These are phyloP conservation scores for Chytridiales sp. DNA, from an alignment of 371 early-diverging fungal genomes.

Conservation along the genomic window DNA sequence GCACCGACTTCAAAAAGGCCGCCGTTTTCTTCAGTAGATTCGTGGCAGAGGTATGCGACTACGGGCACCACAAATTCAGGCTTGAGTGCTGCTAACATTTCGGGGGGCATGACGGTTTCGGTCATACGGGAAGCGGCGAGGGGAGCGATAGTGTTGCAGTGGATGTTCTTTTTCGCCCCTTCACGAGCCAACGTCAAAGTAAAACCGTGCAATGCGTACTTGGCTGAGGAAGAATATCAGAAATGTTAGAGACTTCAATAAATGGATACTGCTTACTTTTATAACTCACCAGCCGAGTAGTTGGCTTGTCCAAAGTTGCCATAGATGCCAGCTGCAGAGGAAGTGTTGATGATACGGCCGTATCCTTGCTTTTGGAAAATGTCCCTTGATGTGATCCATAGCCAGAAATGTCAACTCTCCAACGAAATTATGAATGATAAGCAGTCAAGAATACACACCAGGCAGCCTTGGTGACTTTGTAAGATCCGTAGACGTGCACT, in stretches of 20 bases:
- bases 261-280: neutral
- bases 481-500: slow-evolving; percentile 91
- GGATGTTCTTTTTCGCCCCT: slow-evolving; percentile 88
- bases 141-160: slow-evolving; percentile 91
- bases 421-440: too few relatives aligned
- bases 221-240: slow-evolving; percentile 56
- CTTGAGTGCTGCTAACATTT: slow-evolving; percentile 83
- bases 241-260: neutral
- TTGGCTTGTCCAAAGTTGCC: slow-evolving; percentile 78
- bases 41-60: slow-evolving; percentile 88
- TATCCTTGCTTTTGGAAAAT: slow-evolving; percentile 89
- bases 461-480: slow-evolving; percentile 93
- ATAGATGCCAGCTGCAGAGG: slow-evolving; percentile 71
- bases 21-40: slow-evolving; percentile 79
- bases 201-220: slow-evolving; percentile 88
- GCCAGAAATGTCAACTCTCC: neutral
- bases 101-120: slow-evolving; percentile 92
- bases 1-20: slow-evolving; percentile 88
- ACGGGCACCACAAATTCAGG: slow-evolving; percentile 94
- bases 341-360: slow-evolving; percentile 64
- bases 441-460: too few relatives aligned
- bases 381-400: too few relatives aligned
- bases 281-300: slow-evolving; percentile 48
- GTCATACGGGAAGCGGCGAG: slow-evolving; percentile 97
- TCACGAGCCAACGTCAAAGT: slow-evolving; percentile 86